These are phyloP conservation scores for Lentinula boryana DNA, from an alignment of 768 basidiomycete genomes.

Conservation along the genomic window DNA sequence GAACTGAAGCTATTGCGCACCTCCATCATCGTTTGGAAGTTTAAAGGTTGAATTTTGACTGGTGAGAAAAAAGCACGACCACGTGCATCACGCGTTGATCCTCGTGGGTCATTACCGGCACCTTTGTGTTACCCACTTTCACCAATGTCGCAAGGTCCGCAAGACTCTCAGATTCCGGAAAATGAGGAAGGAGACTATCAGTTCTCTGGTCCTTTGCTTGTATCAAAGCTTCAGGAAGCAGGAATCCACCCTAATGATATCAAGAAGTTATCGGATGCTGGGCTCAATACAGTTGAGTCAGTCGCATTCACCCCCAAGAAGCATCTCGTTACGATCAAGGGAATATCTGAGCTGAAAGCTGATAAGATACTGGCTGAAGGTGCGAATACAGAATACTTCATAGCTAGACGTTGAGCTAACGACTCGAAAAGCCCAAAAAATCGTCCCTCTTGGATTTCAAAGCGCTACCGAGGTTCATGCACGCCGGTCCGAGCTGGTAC, in stretches of 20 bases:
- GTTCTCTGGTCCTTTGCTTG: slow-evolving; percentile 76
- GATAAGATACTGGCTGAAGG: slow-evolving; percentile 95
- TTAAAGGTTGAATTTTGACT: too few relatives aligned
- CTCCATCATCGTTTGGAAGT: neutral
- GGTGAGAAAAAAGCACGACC: neutral
- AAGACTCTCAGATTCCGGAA: slow-evolving; percentile 32
- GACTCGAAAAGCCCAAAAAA: slow-evolving; percentile 70
- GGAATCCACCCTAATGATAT: slow-evolving; percentile 88
- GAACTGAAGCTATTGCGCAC: neutral
- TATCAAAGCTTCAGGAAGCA: slow-evolving; percentile 79
- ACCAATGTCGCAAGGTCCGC: slow-evolving; percentile 53
- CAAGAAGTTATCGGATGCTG: slow-evolving; percentile 91
- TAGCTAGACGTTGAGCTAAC: slow-evolving; percentile 5
- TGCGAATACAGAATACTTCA: slow-evolving; percentile 23
- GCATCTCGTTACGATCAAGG: slow-evolving; percentile 82
- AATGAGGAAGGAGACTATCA: slow-evolving; percentile 50
- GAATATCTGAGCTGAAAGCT: slow-evolving; percentile 94
- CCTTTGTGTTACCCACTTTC: neutral
- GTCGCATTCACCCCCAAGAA: slow-evolving; percentile 98
- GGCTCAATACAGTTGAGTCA: slow-evolving; percentile 89
- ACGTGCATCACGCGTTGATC: slow-evolving; percentile 4
- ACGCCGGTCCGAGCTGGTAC: slow-evolving; percentile 88
- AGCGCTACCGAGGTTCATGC: slow-evolving; percentile 98
- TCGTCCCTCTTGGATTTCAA: slow-evolving; percentile 95
- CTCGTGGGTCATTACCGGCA: too few relatives aligned